Evolutionary conservation across 768 basidiomycete species (phyloP), one percentile per base, ranked within the genome.

Genomic region (Sporobolomyces phaffii): DNA sequence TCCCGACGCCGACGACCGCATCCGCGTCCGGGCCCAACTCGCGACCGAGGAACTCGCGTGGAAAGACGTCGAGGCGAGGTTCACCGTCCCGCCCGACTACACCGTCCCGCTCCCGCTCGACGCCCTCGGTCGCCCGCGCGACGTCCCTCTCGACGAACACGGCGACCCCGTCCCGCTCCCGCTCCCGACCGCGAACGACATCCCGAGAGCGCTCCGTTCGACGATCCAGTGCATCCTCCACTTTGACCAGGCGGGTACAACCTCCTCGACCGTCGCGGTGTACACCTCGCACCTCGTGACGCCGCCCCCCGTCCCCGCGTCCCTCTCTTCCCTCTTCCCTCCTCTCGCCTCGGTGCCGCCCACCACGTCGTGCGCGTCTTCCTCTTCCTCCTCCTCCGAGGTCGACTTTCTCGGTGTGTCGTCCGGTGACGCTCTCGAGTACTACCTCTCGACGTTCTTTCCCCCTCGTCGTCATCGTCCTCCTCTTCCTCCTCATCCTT

Each of bases 381-480:
- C 50, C 1, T 26, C 28, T 11, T 10, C 14, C n/a, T n/a, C n/a
- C n/a, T n/a, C n/a, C n/a, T n/a, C n/a, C n/a, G n/a, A 33, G 26
- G 22, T 54, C 40, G 69, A 66, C 44, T 70, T 33, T 58, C 45
- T 54, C 45, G 17, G 64, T 26, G 61, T 70, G 50, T 66, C 69
- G 8, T 63, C 62, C 40, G 69, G 69, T 28, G 62, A 65, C 36
- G 40, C 50, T 2, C 52, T 70, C 33, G 8, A 38, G 8, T 70
- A 54, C 47, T 70, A 63, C 57, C 57, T 66, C 52, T 13, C 14
- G 7, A 63, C 58, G 1, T 70, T 70, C 61, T 62, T 63, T 57
- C 54, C 61, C 26, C 17, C 38, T 38, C 38, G 38, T 38, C 38
- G 10, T n/a, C n/a, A n/a, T n/a, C n/a, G n/a, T n/a, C n/a, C n/a